Conservation (phyloP, 768 basidiomycete genomes). For the Trametes cingulata region DNA sequence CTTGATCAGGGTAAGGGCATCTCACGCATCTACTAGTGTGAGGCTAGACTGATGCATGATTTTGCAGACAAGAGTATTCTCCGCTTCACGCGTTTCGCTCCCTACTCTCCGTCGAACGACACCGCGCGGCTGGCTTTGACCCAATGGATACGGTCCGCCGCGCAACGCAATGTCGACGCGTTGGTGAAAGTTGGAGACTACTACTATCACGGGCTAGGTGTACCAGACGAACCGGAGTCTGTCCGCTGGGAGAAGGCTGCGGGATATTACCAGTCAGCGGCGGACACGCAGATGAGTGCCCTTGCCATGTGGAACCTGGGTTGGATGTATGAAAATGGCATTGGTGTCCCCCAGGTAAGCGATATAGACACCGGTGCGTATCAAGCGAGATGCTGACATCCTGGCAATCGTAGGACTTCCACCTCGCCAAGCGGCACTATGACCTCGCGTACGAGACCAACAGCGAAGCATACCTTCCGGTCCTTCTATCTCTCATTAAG, state of each 20-base stretch:
- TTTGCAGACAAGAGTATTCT: slow-evolving; percentile 69
- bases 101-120: slow-evolving; percentile 74
- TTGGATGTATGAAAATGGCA: slow-evolving; percentile 98
- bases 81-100: slow-evolving; percentile 66
- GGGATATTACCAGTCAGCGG: slow-evolving; percentile 91
- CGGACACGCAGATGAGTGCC: slow-evolving; percentile 89
- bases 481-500: slow-evolving; percentile 77
- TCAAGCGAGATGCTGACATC: neutral
- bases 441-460: slow-evolving; percentile 89
- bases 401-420: slow-evolving; percentile 68
- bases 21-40: neutral
- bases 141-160: slow-evolving; percentile 94
- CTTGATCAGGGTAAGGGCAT: slow-evolving; percentile 78
- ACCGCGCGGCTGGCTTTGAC: slow-evolving; percentile 83
- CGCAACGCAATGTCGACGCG: slow-evolving; percentile 93
- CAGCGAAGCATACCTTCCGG: slow-evolving; percentile 85
- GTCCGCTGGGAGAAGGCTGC: slow-evolving; percentile 86
- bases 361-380: neutral
- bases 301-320: slow-evolving; percentile 98
- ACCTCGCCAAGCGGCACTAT: slow-evolving; percentile 95
- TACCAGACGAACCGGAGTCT: slow-evolving; percentile 63
- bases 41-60: slow-evolving; percentile 26
- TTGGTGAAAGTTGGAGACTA: slow-evolving; percentile 98
- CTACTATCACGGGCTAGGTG: slow-evolving; percentile 88
- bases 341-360: slow-evolving; percentile 85